A percentile compares a stretch with the other conserved stretches of the same genome.
Conservation (phyloP, 306 rosid genomes). For the Bauhinia variegata region DNA sequence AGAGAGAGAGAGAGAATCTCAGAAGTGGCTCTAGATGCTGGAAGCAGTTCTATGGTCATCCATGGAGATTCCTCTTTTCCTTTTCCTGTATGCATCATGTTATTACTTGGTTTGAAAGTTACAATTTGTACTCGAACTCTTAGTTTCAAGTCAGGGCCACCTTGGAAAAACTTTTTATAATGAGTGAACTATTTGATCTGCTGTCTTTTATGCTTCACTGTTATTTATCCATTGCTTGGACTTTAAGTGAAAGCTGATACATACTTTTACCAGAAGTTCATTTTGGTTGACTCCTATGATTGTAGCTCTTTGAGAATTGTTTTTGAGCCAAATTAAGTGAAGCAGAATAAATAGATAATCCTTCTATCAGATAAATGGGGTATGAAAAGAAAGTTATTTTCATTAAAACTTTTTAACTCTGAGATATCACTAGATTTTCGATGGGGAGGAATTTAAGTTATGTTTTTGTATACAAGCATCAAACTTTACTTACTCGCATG, state of each 20-base stretch:
- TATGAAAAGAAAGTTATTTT: constrained; percentile 12
- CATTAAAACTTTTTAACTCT: constrained; percentile 11
- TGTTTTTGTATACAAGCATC: constrained; percentile 22
- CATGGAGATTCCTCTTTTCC: not conserved
- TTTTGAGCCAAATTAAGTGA: constrained; percentile 23
- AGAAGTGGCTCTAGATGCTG: constrained; percentile 1
- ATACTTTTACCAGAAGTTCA: not conserved
- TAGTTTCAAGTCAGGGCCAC: not conserved
- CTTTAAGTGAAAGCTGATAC: constrained; percentile 12
- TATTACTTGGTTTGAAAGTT: constrained; percentile 1
- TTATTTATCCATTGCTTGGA: not conserved
- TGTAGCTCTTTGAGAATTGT: not conserved
- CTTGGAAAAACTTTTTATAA: not conserved
- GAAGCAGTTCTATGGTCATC: not conserved
- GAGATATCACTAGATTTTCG: constrained; percentile 19
- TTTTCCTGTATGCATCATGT: not conserved
- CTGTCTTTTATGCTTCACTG: not conserved
- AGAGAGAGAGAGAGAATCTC: not conserved
- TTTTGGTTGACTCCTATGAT: not conserved
- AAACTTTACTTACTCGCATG: constrained; percentile 26
- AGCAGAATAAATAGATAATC: not conserved
- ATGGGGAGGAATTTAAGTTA: constrained; percentile 7
- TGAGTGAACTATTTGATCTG: too few species aligned
- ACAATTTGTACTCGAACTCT: constrained; percentile 2
- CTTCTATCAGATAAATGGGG: not conserved